Base-by-base conservation (phyloP, 306 rosid genomes). In the Fagus sylvatica region DNA sequence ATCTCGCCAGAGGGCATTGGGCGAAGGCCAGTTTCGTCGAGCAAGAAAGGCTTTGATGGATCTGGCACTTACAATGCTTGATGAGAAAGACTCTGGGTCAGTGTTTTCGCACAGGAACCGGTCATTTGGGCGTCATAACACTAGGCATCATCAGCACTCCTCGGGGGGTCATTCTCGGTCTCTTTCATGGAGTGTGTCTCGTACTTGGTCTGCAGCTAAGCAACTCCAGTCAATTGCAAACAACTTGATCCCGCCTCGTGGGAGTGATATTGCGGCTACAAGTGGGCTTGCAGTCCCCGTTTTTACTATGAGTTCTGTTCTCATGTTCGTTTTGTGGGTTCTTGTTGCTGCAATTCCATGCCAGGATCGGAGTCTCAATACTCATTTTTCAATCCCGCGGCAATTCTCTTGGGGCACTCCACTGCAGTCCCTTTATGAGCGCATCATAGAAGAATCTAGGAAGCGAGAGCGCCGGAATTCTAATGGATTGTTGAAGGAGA, bases 301-400 rank as follows among this genome's bases (percentile, higher is more conserved):
- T 61, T 91, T 88, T 71, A 89, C 97, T 22, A 93, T 93, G 91
- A 91, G 87, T 76, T 88, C 76, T 66, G 85, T 95, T 60, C 90
- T 95, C 49, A 74, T 90, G 57, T 86, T 95, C 80, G 97, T 89
- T 41, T 80, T 88, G 77, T 95, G 96, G 87, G 79, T 84, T 69
- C 90, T 95, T 37, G 98, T 92, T 60, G 98, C 98, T 15, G 97
- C 98, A 49, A 84, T 95, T 73, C 98, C 98, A 8, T 95, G 98
- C 74, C 98, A 95, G 75, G 98, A 95, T 74, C 85, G 96, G 53
- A 89, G 98, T 57, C 75, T 92, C 32, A 86, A 77, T 73, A 86
- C 87, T 77, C 97, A 92, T 51, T 92, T 95, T 51, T 83, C 93
- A 42, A 65, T 90, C 43, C 96, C 93, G 0, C 87, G 86, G 81